Percentiles rank a stretch among this genome's conserved stretches.
Evolutionary conservation across 306 rosid species (phyloP).

Genomic region (Abrus precatorius): DNA sequence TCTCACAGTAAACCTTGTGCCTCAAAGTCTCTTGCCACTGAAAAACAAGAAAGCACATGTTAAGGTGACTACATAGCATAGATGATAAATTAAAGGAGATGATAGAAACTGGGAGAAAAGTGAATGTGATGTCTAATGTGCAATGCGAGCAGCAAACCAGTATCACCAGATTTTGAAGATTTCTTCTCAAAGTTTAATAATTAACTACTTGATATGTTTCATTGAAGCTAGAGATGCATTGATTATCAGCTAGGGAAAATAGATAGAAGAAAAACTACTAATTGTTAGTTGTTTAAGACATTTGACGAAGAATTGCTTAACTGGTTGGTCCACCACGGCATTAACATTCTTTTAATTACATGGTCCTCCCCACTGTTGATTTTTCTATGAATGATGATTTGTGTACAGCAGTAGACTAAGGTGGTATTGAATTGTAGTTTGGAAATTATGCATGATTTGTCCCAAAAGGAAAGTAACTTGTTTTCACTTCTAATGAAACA

Average conservation of each 20-base stretch:
- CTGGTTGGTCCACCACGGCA: conserved; percentile 20
- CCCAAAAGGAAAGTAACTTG: conserved; percentile 1
- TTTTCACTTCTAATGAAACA: not conserved
- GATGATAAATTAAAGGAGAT: not conserved
- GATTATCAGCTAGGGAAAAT: not conserved
- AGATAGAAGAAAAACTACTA: not conserved
- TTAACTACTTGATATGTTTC: not conserved
- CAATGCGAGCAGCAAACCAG: conserved; percentile 19
- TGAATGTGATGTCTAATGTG: not conserved
- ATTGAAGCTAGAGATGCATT: conserved; percentile 2
- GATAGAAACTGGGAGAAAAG: not conserved
- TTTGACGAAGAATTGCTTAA: conserved; percentile 4
- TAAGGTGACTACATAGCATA: not conserved
- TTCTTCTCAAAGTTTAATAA: not conserved
- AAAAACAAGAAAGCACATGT: conserved; percentile 25
- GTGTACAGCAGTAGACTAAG: not conserved
- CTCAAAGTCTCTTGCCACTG: conserved; percentile 70
- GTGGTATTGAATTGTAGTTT: not conserved
- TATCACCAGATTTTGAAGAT: conserved; percentile 3
- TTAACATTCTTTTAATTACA: conserved; percentile 22
- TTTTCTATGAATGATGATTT: not conserved
- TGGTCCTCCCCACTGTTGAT: not conserved
- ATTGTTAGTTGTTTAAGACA: conserved; percentile 33
- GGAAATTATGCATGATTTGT: not conserved
- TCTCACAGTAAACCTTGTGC: conserved; percentile 65